Evolutionary conservation across 441 rosid genomes (phyloP), one percentile per base, ranked within the genome.

Genomic region (Jatropha multifida): DNA sequence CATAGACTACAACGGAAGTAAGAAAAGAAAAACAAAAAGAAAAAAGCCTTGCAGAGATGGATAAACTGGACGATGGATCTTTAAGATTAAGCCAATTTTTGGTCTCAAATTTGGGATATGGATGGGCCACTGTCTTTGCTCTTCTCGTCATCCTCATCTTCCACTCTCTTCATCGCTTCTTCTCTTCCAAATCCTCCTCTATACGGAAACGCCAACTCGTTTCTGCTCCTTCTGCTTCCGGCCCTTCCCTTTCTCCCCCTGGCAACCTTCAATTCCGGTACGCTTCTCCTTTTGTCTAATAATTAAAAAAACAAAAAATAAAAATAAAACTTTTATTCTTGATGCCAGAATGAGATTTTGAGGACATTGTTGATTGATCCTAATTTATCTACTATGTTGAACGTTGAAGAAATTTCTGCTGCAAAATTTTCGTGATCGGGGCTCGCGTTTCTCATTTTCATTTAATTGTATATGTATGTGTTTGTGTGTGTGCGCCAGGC

Each of bases 111-210:
- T 77, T 65, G 63, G 82, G 81, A 32, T 72, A 74, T 78, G 87
- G 87, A 60, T 82, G 77, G 77, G 81, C 92, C 32, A 83, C 89
- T 62, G 66, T 86, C 2, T 0, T 80, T n/a, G 82, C 87, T 37
- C 77, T 88, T 18, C 11, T 82, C 58, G 13, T 85, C 49, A 80
- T 90, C 6, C 69, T 85, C 42, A n/a, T 84, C 46, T 81, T 76
- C 75, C 91, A 86, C 74, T 17, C 81, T 62, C 76, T 44, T 49
- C 69, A 66, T 65, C 75, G 54, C 75, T 23, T 51, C 78, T 2
- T 72, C 86, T 12, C 65, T 44, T 41, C 80, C 46, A 44, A 44
- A 44, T 58, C 84, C 23, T 63, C 81, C n/a, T 55, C 79, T 20
- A 23, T 17, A 17, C 71, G 65, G 3, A 44, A 41, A 17, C 71